These are phyloP conservation scores for Malus sylvestris DNA, from an alignment of 306 rosid species.

Conservation along the genomic window DNA sequence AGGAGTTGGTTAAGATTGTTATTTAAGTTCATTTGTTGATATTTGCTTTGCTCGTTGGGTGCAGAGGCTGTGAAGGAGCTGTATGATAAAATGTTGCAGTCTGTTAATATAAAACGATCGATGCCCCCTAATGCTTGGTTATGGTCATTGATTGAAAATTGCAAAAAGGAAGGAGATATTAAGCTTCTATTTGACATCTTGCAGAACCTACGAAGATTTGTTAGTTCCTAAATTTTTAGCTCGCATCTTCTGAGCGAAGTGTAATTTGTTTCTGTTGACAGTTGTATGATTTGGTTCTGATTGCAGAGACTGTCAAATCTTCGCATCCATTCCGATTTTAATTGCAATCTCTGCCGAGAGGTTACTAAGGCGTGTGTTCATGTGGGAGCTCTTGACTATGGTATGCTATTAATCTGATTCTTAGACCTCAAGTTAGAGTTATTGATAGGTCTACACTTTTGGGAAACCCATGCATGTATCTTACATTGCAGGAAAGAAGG, in stretches of 20 bases:
- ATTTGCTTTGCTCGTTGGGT: conserved; percentile 12
- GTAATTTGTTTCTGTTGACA: conserved; percentile 1
- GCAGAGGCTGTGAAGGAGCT: conserved; percentile 75
- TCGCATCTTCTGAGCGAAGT: neutral
- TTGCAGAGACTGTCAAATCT: conserved; percentile 86
- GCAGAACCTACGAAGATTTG: conserved; percentile 75
- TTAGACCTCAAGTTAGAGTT: neutral
- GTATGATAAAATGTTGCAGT: conserved; percentile 63
- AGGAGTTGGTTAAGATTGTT: neutral
- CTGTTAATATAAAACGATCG: conserved; percentile 54
- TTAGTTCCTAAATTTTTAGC: conserved; percentile 35
- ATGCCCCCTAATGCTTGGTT: conserved; percentile 96
- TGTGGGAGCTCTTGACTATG: conserved; percentile 68
- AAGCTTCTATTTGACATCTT: conserved; percentile 63
- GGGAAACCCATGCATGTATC: neutral
- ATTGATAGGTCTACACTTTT: neutral
- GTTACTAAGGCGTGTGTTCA: conserved; percentile 73
- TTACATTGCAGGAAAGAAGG: conserved; percentile 62
- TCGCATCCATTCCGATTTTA: conserved; percentile 65
- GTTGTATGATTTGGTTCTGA: conserved; percentile 22
- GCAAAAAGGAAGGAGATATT: conserved; percentile 61
- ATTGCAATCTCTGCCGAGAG: conserved; percentile 73
- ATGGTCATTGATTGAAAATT: conserved; percentile 77
- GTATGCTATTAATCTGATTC: conserved; percentile 31
- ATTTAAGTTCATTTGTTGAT: conserved; percentile 11